phyloP scores from a whole-genome alignment of 345 rosid genomes.

The Citrus hindsii region DNA sequence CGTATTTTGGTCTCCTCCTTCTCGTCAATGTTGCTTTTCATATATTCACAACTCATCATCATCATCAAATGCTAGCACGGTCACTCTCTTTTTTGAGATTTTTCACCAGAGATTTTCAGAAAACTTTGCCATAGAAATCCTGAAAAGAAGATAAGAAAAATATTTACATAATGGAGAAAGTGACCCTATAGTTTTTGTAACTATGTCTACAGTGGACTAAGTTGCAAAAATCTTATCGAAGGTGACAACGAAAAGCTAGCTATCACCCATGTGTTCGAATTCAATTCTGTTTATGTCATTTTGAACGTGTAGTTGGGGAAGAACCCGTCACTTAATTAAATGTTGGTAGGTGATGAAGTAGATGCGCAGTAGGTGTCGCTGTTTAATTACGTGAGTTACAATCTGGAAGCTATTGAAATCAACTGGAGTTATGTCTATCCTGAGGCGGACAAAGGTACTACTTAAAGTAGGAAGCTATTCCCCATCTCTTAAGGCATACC shows the following conservation, averaged over 20 bases:
- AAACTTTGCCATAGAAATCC: background rate
- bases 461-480: no score
- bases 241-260: background rate
- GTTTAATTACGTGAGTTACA: no score
- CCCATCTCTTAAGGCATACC: no score
- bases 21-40: constrained; percentile 2
- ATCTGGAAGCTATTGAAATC: no score
- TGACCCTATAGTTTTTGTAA: background rate
- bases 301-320: background rate
- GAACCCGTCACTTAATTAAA: background rate
- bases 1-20: constrained; percentile 17
- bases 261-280: background rate
- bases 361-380: background rate
- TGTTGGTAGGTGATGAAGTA: background rate
- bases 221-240: background rate
- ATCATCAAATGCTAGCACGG: background rate
- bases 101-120: background rate
- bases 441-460: no score
- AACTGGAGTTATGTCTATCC: no score
- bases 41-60: background rate
- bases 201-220: no score
- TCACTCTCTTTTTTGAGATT: no score
- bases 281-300: background rate
- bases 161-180: background rate
- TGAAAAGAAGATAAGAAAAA: background rate